These are phyloP conservation scores for Suillus spraguei DNA, from an alignment of 768 basidiomycete species.

Conservation along the genomic window DNA sequence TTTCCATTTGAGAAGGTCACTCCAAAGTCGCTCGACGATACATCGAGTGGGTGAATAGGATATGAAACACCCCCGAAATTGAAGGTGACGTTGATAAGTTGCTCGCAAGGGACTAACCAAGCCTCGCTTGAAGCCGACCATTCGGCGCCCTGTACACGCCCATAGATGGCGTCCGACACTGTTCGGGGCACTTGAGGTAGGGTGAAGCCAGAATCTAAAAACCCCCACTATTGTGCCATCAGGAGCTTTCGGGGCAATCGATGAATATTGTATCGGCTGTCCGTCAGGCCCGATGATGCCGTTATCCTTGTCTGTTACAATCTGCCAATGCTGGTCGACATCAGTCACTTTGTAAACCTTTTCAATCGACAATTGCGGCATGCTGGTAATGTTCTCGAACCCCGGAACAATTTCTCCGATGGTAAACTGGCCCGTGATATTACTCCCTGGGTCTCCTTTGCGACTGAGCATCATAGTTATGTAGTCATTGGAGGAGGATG, in stretches of 20 bases:
- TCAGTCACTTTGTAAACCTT: slow-evolving; percentile 60
- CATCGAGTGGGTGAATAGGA: slow-evolving; percentile 76
- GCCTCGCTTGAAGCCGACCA: slow-evolving; percentile 56
- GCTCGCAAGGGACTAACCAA: slow-evolving; percentile 78
- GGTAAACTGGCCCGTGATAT: slow-evolving; percentile 65
- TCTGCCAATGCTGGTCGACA: slow-evolving; percentile 83
- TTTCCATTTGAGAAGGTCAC: slow-evolving; percentile 47
- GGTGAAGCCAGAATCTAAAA: slow-evolving; percentile 74
- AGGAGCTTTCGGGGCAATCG: slow-evolving; percentile 71
- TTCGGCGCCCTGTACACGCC: slow-evolving; percentile 71
- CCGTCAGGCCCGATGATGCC: slow-evolving; percentile 83
- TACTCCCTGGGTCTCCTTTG: slow-evolving; percentile 48
- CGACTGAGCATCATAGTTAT: slow-evolving; percentile 72
- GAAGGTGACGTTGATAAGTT: slow-evolving; percentile 70
- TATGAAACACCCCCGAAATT: slow-evolving; percentile 70
- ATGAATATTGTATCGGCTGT: slow-evolving; percentile 55
- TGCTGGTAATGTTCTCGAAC: slow-evolving; percentile 59
- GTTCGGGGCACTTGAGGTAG: slow-evolving; percentile 72
- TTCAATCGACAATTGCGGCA: slow-evolving; percentile 68
- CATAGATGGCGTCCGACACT: slow-evolving; percentile 82
- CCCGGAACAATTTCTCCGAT: slow-evolving; percentile 65
- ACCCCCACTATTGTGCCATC: slow-evolving; percentile 68
- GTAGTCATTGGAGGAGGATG: slow-evolving; percentile 56
- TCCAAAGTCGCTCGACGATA: slow-evolving; percentile 57
- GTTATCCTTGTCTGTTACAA: slow-evolving; percentile 60